Base-by-base conservation (phyloP, 2,329 filamentous ascomycete genomes). In the Pseudogymnoascus sp. region DNA sequence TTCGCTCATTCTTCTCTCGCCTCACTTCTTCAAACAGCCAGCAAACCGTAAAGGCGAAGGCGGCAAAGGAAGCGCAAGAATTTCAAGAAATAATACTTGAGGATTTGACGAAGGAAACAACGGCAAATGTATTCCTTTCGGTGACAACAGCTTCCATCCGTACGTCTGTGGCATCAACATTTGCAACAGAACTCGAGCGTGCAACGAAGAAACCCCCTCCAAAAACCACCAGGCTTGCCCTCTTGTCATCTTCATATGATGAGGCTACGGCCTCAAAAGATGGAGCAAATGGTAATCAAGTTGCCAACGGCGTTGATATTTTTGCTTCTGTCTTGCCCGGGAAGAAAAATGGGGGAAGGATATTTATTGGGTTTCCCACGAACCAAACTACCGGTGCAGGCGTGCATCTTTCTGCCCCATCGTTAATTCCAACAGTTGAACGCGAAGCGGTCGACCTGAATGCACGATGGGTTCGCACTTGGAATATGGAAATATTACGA, bases 351-450 rank as follows among this genome's bases (percentile, higher is more conserved):
- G 84, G 84, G 7, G 94, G 94, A 6, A 87, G 90, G 60, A 89
- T 99, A 60, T 99, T 97, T 70, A 99, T 99, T 69, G 94, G 94
- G 0, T 99, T 99, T 70, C 93, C 94, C 2, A 99, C 94, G 1
- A 92, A 93, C 67, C 94, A 99, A 76, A 99, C 94, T 0, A 99
- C 95, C 0, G 94, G 93, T 60, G 86, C 93, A 28, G 89, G 93
- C 14, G 89, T 95, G 71, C 94, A 99, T 73, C 89, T 99, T 30
- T 97, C 93, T 11, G 94, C 94, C 0, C 94, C 92, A 1, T 97
- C 93, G 0, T 87, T 99, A 12, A 99, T 99, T 62, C 94, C 94
- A 0, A 99, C 94, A 0, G 95, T 99, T 2, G 94, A 99, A 74
- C 86, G 94, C 70, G 94, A 99, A 72, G 94, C 91, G 60, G 96